Percentiles rank a stretch among this genome's conserved stretches.
phyloP scores from a whole-genome alignment of 75 land plant genomes.

The Selaginella tamariscina region DNA sequence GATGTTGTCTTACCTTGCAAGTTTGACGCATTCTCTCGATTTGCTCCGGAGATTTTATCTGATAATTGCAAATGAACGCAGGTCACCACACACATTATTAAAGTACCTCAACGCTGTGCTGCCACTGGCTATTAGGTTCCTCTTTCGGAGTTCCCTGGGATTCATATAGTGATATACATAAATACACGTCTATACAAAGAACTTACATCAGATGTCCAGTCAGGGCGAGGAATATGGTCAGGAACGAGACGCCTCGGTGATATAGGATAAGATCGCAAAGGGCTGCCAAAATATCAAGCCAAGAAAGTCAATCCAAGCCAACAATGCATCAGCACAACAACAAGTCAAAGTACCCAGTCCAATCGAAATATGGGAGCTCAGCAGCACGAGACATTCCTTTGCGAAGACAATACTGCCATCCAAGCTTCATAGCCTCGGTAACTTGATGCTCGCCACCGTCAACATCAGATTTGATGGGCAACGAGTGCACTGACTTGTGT shows the following conservation, averaged over 20 bases:
- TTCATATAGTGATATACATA: neutral
- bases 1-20: conserved; percentile 49
- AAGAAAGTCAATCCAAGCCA: too few relatives aligned
- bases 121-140: conserved; percentile 74
- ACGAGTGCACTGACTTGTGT: conserved; percentile 69
- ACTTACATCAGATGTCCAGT: conserved; percentile 84
- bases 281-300: conserved; percentile 43
- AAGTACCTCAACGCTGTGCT: conserved; percentile 86
- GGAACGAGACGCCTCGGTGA: conserved; percentile 63
- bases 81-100: too few relatives aligned
- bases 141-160: conserved; percentile 64
- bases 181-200: conserved; percentile 4
- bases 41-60: conserved; percentile 88
- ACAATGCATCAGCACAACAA: too few relatives aligned
- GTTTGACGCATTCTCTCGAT: conserved; percentile 79
- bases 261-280: conserved; percentile 76
- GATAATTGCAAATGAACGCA: conserved; percentile 14
- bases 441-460: conserved; percentile 23
- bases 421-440: conserved; percentile 28
- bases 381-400: conserved; percentile 63
- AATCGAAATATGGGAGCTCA: conserved; percentile 69
- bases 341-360: conserved; percentile 99
- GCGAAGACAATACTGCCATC: conserved; percentile 76
- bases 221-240: conserved; percentile 58
- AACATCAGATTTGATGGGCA: conserved; percentile 9